Base-by-base conservation (phyloP, 305 asterid genomes). In the Withania somnifera region DNA sequence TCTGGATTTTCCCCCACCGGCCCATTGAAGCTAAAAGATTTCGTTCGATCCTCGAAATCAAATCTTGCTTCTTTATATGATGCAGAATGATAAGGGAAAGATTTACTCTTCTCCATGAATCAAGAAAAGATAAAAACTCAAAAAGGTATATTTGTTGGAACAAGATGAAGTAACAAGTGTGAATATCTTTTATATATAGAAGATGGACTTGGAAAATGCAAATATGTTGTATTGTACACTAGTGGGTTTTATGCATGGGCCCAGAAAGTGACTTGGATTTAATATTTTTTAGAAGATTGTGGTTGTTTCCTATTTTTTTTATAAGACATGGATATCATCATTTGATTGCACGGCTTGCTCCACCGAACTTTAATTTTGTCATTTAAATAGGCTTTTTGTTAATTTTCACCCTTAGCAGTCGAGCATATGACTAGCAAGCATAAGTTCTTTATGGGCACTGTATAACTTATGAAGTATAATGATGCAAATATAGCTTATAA, bases 21-120 rank as follows among this genome's bases (percentile, higher is more conserved):
- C 30, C 98, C 98, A 64, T 95, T 95, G 89, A 95, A 93, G 85
- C 97, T 93, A 67, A 82, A 93, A 0, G 98, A 91, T 51, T 92
- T 93, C 5, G 87, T 77, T 34, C 93, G 91, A 84, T 89, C 93
- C 80, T 93, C 98, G 30, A 91, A 93, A 87, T 88, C 90, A 28
- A 87, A 85, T 56, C 91, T 82, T 1, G 93, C 93, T 83, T 95
- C 97, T 0, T 88, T 91, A 60, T 92, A 92, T 5, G 97, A 93
- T 50, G 97, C 50, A 11, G 98, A 92, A 84, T 91, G 83, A 69
- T 91, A 92, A 85, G 98, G 93, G 83, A 91, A 86, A 81, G 97
- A 86, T 90, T 86, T 95, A 38, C 87, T 88, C 89, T 95, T 95
- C 80, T 92, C 98, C 98, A 95, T 94, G 57, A n/a, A 50, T 8